Evolutionary conservation across 257 asterid genomes (phyloP).

Genomic region (Nicotiana benthamiana): DNA sequence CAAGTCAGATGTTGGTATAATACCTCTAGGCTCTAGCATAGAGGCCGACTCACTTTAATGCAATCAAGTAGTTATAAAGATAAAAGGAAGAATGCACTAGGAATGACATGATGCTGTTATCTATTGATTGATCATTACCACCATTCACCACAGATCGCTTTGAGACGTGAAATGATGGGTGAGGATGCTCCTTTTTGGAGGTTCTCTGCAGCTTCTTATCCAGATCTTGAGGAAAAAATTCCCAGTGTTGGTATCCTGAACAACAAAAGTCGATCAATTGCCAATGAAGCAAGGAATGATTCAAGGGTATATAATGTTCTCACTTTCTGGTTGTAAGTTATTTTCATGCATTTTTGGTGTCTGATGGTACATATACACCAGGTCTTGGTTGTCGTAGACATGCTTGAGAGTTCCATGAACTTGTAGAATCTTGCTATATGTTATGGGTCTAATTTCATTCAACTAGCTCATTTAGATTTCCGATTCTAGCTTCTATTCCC

Average conservation of each 20-base stretch:
- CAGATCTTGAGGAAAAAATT: constrained; percentile 50
- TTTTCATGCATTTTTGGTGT: not conserved
- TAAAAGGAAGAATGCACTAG: not conserved
- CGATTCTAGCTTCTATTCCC: not conserved
- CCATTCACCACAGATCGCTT: constrained; percentile 47
- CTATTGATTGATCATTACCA: not conserved
- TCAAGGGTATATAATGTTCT: constrained; percentile 39
- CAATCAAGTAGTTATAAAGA: not conserved
- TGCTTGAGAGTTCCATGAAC: not conserved
- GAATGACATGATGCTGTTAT: not conserved
- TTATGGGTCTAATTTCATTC: not conserved
- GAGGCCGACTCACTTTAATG: not conserved
- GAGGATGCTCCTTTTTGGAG: constrained; percentile 88
- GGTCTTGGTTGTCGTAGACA: not conserved
- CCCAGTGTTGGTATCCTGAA: constrained; percentile 21
- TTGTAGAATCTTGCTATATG: not conserved
- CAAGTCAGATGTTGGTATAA: not conserved
- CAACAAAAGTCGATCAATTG: constrained; percentile 10
- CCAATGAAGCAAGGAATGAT: constrained; percentile 23
- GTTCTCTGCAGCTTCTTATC: constrained; percentile 83
- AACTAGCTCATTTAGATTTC: not conserved
- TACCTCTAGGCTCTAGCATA: not conserved
- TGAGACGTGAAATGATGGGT: constrained; percentile 83
- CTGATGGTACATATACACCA: not conserved
- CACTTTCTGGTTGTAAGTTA: constrained; percentile 5